Percentiles rank a stretch among this genome's conserved stretches.
phyloP scores from a whole-genome alignment of 2,329 filamentous ascomycete species.

The Colletotrichum simmondsii region DNA sequence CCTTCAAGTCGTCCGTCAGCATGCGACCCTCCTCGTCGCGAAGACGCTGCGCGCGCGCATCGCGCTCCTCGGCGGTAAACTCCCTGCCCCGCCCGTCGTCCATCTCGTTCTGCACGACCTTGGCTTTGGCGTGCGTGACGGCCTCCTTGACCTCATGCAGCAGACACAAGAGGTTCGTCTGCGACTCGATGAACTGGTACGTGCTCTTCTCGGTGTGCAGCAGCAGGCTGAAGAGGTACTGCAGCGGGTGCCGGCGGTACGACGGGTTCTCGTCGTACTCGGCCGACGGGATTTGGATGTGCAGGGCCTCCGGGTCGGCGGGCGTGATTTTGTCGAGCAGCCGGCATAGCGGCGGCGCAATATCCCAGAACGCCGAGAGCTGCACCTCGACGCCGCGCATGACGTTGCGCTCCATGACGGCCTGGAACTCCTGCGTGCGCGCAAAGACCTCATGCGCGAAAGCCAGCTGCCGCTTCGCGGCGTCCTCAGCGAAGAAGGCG shows the following conservation, averaged over 20 bases:
- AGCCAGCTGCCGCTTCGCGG: conserved; percentile 74
- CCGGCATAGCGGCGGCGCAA: conserved; percentile 83
- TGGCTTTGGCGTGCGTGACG: conserved; percentile 75
- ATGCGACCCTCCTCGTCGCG: conserved; percentile 74
- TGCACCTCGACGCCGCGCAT: conserved; percentile 90
- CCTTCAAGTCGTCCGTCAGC: conserved; percentile 88
- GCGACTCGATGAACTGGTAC: conserved; percentile 96
- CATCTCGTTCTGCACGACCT: conserved; percentile 74
- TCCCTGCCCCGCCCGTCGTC: conserved; percentile 48
- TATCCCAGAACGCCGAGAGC: conserved; percentile 96
- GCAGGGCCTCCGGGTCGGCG: conserved; percentile 65
- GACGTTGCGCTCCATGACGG: conserved; percentile 85
- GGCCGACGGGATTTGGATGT: conserved; percentile 79
- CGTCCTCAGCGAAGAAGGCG: conserved; percentile 85
- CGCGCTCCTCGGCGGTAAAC: conserved; percentile 45
- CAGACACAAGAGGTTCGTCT: conserved; percentile 90
- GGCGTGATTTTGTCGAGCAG: conserved; percentile 83
- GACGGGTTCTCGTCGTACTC: conserved; percentile 89
- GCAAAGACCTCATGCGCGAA: conserved; percentile 79
- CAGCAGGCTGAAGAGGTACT: conserved; percentile 89
- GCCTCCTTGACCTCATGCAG: conserved; percentile 90
- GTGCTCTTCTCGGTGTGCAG: conserved; percentile 91
- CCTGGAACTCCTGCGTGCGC: conserved; percentile 80
- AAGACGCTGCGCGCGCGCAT: conserved; percentile 63
- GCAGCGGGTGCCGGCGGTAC: conserved; percentile 83